Evolutionary conservation across 1,284 basidiomycete species (phyloP), one percentile per base, ranked within the genome.

Genomic region (Pascua sp.): DNA sequence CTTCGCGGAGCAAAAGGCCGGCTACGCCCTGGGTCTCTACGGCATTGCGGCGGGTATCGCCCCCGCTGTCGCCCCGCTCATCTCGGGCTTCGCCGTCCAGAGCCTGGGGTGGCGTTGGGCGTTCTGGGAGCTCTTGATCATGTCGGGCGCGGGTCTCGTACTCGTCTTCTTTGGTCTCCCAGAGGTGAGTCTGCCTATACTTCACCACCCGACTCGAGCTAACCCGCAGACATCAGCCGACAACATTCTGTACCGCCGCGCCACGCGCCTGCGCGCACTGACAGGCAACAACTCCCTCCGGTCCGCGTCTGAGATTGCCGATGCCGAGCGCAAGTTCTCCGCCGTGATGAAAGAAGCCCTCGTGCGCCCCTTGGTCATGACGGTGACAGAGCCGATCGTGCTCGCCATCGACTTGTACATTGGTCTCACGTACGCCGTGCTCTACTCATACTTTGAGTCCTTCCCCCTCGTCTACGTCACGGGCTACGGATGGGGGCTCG

Each of bases 1-100:
- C 46, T 91, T 85, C 82, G 70, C 67, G n/a, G 70, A 86, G 0
- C 61, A 59, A 12, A 64, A 89, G 64, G 80, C 87, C 62, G 88
- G 88, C 0, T 77, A 80, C 59, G 86, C 86, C 0, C 80, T 87
- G 32, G 84, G 85, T 0, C 77, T 87, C 1, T 89, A 88, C 70
- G 85, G 87, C 32, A 55, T 68, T 5, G 68, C 62, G 5, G 57
- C 67, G 37, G 65, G 60, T 10, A 60, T 62, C 24, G 64, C 62
- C 2, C 68, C 69, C 0, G 65, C 68, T 38, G 48, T 63, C 9
- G 68, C 67, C 13, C 87, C 87, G 0, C 83, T 84, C 0, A 62
- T 89, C 13, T 83, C 83, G 36, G 68, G 63, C 9, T 67, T 71
- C 39, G 67, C 66, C 11, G 54, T 70, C 57, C 66, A 67, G 47